Conservation (phyloP, 257 asterid genomes). For the Ajuga chamaepitys region DNA sequence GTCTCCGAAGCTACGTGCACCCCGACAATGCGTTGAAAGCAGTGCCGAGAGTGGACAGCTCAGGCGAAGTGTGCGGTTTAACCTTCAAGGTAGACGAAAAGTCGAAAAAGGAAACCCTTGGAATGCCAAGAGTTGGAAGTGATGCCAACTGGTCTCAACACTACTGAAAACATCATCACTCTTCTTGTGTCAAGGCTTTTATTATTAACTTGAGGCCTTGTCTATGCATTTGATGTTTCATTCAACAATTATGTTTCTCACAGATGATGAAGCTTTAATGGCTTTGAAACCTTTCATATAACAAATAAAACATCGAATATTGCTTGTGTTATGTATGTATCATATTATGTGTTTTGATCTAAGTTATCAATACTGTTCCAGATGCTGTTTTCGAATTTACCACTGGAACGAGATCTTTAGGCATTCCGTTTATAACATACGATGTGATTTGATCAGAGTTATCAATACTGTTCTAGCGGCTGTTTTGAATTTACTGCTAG, state of each 20-base stretch:
- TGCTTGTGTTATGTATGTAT: not conserved
- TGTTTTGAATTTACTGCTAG: too few species aligned
- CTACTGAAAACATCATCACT: constrained; percentile 31
- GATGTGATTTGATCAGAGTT: too few species aligned
- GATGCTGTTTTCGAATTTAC: too few species aligned
- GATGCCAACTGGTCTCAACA: constrained; percentile 88
- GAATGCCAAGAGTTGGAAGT: constrained; percentile 91
- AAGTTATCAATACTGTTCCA: too few species aligned
- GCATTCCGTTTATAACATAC: too few species aligned
- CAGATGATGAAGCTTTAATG: constrained; percentile 11
- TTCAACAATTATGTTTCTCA: not conserved
- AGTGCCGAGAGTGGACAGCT: constrained; percentile 89
- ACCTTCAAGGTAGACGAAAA: constrained; percentile 74
- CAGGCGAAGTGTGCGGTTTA: constrained; percentile 82
- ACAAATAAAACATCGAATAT: constrained; percentile 11
- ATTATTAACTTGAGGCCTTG: not conserved
- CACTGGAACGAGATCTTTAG: too few species aligned
- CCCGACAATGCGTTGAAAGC: constrained; percentile 80
- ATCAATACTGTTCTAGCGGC: too few species aligned
- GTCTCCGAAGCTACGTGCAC: constrained; percentile 84
- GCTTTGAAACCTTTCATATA: constrained; percentile 2
- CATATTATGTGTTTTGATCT: too few species aligned
- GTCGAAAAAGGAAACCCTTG: constrained; percentile 45
- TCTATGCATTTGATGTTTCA: constrained; percentile 4
- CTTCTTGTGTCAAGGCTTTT: not conserved